A percentile compares a stretch with the other conserved stretches of the same genome.
Evolutionary conservation across 495 filamentous ascomycete species (phyloP).

Genomic region (Tricharina praecox): DNA sequence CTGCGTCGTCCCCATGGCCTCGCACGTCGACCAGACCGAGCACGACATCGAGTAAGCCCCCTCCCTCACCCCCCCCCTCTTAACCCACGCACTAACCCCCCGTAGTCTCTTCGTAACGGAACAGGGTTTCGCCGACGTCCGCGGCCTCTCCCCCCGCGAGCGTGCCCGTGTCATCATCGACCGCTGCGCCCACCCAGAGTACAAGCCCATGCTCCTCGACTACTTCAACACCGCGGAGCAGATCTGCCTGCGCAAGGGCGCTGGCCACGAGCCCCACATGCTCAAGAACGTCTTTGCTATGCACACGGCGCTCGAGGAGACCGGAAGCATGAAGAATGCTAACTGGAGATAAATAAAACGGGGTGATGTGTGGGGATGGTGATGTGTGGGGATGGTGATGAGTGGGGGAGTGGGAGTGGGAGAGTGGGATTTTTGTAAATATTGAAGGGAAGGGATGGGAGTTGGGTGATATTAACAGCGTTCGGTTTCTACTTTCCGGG

Average conservation of each 20-base stretch:
- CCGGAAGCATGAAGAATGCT: constrained; percentile 67
- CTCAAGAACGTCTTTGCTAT: constrained; percentile 74
- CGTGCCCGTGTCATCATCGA: constrained; percentile 73
- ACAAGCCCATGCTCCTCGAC: constrained; percentile 62
- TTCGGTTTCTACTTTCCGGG: too few species aligned
- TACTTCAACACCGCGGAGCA: constrained; percentile 79
- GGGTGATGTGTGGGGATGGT: too few species aligned
- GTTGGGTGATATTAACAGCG: too few species aligned
- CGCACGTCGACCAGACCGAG: constrained; percentile 85
- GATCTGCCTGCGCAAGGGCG: constrained; percentile 72
- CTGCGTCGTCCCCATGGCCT: constrained; percentile 86
- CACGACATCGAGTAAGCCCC: constrained; percentile 51
- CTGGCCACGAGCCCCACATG: constrained; percentile 80
- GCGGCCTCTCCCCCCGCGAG: constrained; percentile 64
- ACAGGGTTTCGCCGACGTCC: constrained; percentile 71
- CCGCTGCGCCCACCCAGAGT: constrained; percentile 76
- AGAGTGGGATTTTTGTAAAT: too few species aligned
- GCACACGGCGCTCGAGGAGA: constrained; percentile 64
- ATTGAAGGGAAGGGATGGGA: too few species aligned
- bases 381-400: too few species aligned
- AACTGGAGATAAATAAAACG: constrained; percentile 6
- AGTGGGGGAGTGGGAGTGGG: too few species aligned
- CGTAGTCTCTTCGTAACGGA: constrained; percentile 58
- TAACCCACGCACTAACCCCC: not conserved
- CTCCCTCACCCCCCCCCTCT: not conserved